Percentiles rank a stretch among this genome's conserved stretches.
These are phyloP conservation scores for Candida manassasensis DNA, from an alignment of 805 yeast genomes.

Conservation along the genomic window DNA sequence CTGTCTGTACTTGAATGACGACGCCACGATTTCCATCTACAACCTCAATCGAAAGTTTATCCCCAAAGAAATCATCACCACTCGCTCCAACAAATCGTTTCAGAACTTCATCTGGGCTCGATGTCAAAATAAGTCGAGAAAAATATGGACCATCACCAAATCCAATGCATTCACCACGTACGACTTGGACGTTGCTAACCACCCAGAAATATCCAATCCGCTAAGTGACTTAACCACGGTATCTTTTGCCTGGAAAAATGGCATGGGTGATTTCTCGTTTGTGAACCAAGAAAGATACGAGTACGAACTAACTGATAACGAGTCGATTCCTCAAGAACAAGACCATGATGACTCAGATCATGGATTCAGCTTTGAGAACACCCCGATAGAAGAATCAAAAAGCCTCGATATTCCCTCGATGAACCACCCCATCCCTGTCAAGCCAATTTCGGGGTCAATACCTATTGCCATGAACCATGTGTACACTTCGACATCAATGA, in stretches of 20 bases:
- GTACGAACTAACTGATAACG: slow-evolving; percentile 22
- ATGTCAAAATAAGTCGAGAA: slow-evolving; percentile 17
- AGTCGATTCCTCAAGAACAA: slow-evolving; percentile 6
- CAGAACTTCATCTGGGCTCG: slow-evolving; percentile 42
- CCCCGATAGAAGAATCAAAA: slow-evolving; percentile 5
- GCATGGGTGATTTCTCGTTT: slow-evolving; percentile 45
- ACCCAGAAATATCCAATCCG: slow-evolving; percentile 24
- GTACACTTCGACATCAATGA: slow-evolving; percentile 8
- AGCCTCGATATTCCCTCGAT: neutral
- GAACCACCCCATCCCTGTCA: slow-evolving; percentile 2
- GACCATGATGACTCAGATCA: slow-evolving; percentile 8
- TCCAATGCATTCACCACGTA: slow-evolving; percentile 34
- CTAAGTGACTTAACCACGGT: slow-evolving; percentile 49
- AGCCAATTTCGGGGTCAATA: slow-evolving; percentile 10
- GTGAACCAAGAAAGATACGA: slow-evolving; percentile 47
- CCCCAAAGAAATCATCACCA: slow-evolving; percentile 64
- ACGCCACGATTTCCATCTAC: slow-evolving; percentile 65
- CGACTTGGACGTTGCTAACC: slow-evolving; percentile 21
- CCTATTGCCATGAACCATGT: slow-evolving; percentile 13
- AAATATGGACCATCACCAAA: slow-evolving; percentile 38
- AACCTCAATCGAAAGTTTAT: slow-evolving; percentile 65
- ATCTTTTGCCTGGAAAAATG: slow-evolving; percentile 55
- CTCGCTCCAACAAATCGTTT: slow-evolving; percentile 38
- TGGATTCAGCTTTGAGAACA: slow-evolving; percentile 5
- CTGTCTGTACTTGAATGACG: slow-evolving; percentile 68